Evolutionary conservation across 352 stramenopile genomes (phyloP), one percentile per base, ranked within the genome.

Genomic region (Phytophthora lateralis): DNA sequence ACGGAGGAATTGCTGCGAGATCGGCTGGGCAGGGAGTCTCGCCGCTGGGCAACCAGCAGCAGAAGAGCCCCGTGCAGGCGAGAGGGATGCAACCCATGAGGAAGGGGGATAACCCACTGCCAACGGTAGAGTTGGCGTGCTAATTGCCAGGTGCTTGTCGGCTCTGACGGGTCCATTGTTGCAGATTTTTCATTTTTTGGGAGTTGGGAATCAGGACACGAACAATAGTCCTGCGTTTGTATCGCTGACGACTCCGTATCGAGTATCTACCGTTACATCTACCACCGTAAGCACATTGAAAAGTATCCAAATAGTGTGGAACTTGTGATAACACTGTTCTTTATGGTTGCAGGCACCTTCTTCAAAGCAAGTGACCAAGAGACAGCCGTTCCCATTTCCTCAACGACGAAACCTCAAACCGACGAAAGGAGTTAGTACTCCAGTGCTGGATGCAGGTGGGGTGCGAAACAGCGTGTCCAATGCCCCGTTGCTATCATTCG

Each of bases 51-150:
- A 69, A 35, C 24, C 58, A 60, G 41, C 71, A 82, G 43, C 64
- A 74, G 38, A 82, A 82, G 38, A 79, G 59, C 37, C 58, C 54
- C 0, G 10, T 57, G 7, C 21, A 80, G 26, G 10, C 44, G 0
- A 64, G 63, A 21, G 21, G 66, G 3, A 61, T 60, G 21, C 76
- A 78, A 42, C 53, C 73, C 1, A 48, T 61, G 5, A 65, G 71
- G 47, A 63, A 66, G 14, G 38, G 32, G 27, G 26, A 34, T 4
- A 61, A 61, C 7, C 10, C 30, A 41, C 50, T 82, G 10, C 68
- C 74, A 15, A 66, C 55, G 65, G 76, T 85, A 71, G 48, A 18
- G 6, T 21, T 47, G 14, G 5, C 6, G 12, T n/a, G 34, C 15
- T 39, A n/a, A n/a, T 10, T 39, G 15, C 7, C 15, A n/a, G 34